These are phyloP conservation scores for Acanthamoeba healyi DNA, from an alignment of 208 protist species.

Conservation along the genomic window DNA sequence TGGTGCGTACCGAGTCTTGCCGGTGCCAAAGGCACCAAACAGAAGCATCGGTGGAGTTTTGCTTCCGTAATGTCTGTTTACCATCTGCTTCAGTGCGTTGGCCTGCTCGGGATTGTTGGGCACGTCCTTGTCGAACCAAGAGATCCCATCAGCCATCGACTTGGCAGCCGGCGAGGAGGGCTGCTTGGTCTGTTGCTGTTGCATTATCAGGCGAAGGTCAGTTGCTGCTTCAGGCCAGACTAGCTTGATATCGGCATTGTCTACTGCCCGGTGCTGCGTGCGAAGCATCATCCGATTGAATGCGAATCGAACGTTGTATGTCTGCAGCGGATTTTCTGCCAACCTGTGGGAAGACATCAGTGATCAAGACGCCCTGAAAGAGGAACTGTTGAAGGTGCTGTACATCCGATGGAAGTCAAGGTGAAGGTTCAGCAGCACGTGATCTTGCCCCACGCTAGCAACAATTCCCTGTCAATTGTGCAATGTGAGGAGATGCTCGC, in stretches of 20 bases:
- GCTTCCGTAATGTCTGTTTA: not conserved
- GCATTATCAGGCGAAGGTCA: not conserved
- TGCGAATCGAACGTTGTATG: not conserved
- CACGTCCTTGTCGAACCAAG: not conserved
- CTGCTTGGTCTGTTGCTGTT: not conserved
- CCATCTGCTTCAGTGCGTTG: not conserved
- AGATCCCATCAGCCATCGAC: not conserved
- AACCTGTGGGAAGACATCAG: not conserved
- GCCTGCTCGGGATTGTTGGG: not conserved
- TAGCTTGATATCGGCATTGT: constrained; percentile 10
- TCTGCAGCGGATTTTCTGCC: not conserved
- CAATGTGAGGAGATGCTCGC: no score
- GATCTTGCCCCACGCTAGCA: not conserved
- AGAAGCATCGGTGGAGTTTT: not conserved
- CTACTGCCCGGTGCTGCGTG: not conserved
- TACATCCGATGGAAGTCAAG: not conserved
- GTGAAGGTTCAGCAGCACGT: not conserved
- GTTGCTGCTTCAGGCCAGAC: not conserved
- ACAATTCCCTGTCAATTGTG: no score
- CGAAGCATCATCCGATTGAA: not conserved
- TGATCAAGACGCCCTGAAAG: not conserved
- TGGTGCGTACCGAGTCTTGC: not conserved
- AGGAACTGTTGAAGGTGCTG: not conserved
- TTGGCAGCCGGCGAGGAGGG: not conserved
- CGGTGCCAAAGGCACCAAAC: constrained; percentile 9